phyloP scores from a whole-genome alignment of 2,329 filamentous ascomycete species.

The Didymella arachidicola region DNA sequence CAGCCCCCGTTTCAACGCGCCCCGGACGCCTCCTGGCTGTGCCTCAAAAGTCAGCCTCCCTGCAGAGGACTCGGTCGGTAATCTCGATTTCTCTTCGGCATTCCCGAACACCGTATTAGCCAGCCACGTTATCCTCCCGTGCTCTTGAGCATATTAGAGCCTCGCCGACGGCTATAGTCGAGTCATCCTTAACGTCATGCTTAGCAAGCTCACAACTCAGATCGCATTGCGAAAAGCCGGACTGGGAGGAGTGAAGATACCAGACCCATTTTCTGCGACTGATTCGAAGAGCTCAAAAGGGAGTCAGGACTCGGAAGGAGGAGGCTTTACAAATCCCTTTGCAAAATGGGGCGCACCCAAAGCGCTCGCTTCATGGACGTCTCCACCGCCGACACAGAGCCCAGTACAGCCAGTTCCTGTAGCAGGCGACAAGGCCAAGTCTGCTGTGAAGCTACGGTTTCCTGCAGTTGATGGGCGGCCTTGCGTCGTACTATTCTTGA shows the following conservation, averaged over 20 bases:
- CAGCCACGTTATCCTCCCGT: not conserved
- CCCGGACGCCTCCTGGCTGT: conserved; percentile 18
- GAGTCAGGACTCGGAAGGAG: conserved; percentile 23
- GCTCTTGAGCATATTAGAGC: conserved; percentile 4
- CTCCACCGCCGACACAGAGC: conserved; percentile 39
- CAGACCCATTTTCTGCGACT: conserved; percentile 40
- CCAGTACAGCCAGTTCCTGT: conserved; percentile 39
- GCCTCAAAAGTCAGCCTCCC: conserved; percentile 11
- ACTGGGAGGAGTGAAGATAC: conserved; percentile 60
- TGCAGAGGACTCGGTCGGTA: conserved; percentile 3
- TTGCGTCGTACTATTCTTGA: conserved; percentile 43
- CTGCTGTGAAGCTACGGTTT: conserved; percentile 42
- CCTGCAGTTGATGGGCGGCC: conserved; percentile 42
- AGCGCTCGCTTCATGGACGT: conserved; percentile 45
- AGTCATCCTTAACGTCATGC: conserved; percentile 52
- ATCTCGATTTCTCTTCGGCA: conserved; percentile 3
- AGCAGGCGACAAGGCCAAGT: conserved; percentile 39
- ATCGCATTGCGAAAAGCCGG: conserved; percentile 66
- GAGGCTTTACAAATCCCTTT: conserved; percentile 44
- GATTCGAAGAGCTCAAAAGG: conserved; percentile 39
- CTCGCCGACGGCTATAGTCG: not conserved
- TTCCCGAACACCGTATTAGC: conserved; percentile 2
- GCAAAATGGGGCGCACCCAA: conserved; percentile 47
- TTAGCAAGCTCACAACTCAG: conserved; percentile 65
- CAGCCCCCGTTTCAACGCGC: conserved; percentile 22